Evolutionary conservation across 2,329 filamentous ascomycete species (phyloP).

Genomic region (Colletotrichum plurivorum): DNA sequence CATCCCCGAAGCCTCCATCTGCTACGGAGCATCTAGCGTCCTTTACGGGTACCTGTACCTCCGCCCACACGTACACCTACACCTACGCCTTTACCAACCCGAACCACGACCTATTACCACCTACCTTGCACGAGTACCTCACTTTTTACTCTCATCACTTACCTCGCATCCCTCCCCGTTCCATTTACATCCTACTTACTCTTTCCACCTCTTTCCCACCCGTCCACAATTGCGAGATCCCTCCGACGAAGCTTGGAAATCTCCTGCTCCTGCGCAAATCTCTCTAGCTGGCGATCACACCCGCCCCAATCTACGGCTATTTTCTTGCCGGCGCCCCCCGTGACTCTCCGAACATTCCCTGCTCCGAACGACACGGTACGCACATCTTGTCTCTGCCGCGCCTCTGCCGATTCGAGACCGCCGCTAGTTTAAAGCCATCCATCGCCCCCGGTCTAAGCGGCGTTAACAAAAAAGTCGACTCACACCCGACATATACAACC

Average conservation of each 20-base stretch:
- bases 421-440: constrained; percentile 11
- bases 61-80: too few relatives aligned
- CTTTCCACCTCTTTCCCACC: constrained; percentile 2
- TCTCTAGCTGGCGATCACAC: constrained; percentile 35
- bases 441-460: constrained; percentile 9
- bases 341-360: too few relatives aligned
- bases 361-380: too few relatives aligned
- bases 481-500: neutral
- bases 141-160: constrained; percentile 1
- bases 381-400: too few relatives aligned
- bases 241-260: neutral
- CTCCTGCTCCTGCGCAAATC: constrained; percentile 34
- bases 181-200: constrained; percentile 22
- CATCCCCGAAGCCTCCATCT: constrained; percentile 37
- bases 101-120: too few relatives aligned
- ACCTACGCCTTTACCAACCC: too few relatives aligned
- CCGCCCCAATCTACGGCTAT: constrained; percentile 28
- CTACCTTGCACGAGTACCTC: constrained; percentile 17
- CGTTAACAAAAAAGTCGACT: too few relatives aligned
- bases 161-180: constrained; percentile 38
- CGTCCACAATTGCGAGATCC: constrained; percentile 12
- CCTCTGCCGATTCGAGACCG: constrained; percentile 10
- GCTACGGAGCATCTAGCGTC: constrained; percentile 25
- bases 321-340: constrained; percentile 13
- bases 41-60: neutral